Evolutionary conservation across 768 basidiomycete species (phyloP), one percentile per base, ranked within the genome.

Genomic region (Sistotremastrum suecicum): DNA sequence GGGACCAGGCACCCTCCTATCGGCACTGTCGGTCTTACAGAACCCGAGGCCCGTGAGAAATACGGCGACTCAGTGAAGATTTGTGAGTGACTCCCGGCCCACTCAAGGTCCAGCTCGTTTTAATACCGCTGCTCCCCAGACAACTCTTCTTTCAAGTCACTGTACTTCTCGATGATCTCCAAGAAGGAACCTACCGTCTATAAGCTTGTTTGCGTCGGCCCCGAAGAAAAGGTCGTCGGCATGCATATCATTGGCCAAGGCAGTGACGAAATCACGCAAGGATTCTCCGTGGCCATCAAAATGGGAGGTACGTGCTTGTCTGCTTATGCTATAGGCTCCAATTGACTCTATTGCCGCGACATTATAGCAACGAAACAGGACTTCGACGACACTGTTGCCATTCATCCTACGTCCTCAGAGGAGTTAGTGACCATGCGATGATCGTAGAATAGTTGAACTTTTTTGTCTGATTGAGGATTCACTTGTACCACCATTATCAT

Each of bases 131-230:
- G 43, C 34, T 20, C 2, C 39, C 37, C 56, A 88, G 86, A 89
- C 65, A 82, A 83, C 57, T 76, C 80, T 0, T 74, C 74, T 9
- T 87, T 88, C 76, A 74, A 78, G 40, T 74, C 84, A 20, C 71
- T 99, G 40, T 97, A 94, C 63, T 97, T 89, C 69, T 83, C 89
- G 36, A 88, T 94, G 80, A 64, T 94, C 37, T 73, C 75, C 1
- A 86, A 97, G 70, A 97, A 95, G 63, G 88, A 95, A 54, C 95
- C 95, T 2, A 84, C 92, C 0, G 70, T 90, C 47, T 90, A 91
- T 71, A 99, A 98, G 67, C 73, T 99, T 34, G 67, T 99, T 55
- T 78, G 78, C 45, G 77, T 75, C 5, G 91, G 92, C 2, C 76
- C 78, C 9, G 90, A 97, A 55, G 91, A 98, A 62, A 85, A 83